These are phyloP conservation scores for Dioscorea dumetorum DNA, from an alignment of 106 monocot genomes.

Conservation along the genomic window DNA sequence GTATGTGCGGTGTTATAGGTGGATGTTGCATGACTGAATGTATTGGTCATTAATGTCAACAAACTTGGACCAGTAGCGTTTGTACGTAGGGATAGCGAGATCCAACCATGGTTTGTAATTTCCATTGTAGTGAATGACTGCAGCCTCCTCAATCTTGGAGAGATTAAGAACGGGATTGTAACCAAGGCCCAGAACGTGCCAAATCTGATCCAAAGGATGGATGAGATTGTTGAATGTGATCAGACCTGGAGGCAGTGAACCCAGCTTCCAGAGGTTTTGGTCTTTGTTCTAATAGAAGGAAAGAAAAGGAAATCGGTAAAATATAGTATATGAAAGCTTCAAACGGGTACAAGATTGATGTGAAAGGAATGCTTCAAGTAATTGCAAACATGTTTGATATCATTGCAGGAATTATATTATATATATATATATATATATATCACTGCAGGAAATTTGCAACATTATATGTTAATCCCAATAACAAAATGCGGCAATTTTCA, in stretches of 20 bases:
- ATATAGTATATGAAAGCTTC: not conserved
- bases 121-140: conserved; percentile 48
- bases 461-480: too few species aligned
- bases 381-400: too few species aligned
- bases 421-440: too few species aligned
- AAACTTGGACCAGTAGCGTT: conserved; percentile 37
- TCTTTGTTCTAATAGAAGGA: conserved; percentile 26
- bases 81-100: conserved; percentile 27
- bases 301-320: not conserved
- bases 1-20: not conserved
- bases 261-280: conserved; percentile 52
- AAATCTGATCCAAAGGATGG: conserved; percentile 27
- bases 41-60: conserved; percentile 25
- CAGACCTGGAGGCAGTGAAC: conserved; percentile 44
- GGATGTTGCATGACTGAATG: conserved; percentile 19
- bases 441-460: too few species aligned
- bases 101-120: conserved; percentile 61
- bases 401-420: too few species aligned
- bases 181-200: conserved; percentile 55
- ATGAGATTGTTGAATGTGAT: conserved; percentile 47
- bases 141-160: conserved; percentile 17
- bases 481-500: too few species aligned
- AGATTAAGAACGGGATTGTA: conserved; percentile 22
- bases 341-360: too few species aligned
- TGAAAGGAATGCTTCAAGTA: too few species aligned